Percentiles rank a stretch among this genome's conserved stretches.
Evolutionary conservation across 345 rosid genomes (phyloP).

Genomic region (Dipteronia dyeriana): DNA sequence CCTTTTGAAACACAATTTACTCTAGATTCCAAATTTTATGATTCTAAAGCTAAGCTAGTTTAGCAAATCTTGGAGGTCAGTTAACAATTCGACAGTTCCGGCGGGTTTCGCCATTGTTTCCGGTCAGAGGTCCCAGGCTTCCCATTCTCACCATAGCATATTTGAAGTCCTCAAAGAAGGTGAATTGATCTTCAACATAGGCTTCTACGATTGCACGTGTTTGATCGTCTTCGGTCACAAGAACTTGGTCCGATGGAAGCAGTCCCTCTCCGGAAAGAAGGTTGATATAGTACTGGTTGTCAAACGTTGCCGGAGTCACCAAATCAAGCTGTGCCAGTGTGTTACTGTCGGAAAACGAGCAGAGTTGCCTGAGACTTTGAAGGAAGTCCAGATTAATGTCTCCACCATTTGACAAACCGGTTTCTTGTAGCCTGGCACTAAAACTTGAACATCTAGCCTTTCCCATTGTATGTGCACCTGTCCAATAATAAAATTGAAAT

Average conservation of each 20-base stretch:
- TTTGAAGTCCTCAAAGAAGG: constrained; percentile 69
- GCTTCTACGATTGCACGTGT: constrained; percentile 53
- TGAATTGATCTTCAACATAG: constrained; percentile 47
- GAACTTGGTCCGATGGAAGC: constrained; percentile 78
- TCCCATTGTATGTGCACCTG: constrained; percentile 85
- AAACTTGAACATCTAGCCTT: constrained; percentile 79
- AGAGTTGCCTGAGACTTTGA: constrained; percentile 60
- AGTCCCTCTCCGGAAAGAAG: constrained; percentile 76
- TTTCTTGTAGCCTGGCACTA: constrained; percentile 49
- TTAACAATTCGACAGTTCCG: constrained; percentile 52
- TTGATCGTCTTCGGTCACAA: constrained; percentile 45
- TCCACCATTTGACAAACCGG: constrained; percentile 32
- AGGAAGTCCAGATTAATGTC: constrained; percentile 58
- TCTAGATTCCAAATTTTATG: too few species aligned
- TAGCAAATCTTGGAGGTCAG: constrained; percentile 14
- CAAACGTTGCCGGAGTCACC: constrained; percentile 73
- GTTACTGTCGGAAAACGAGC: constrained; percentile 36
- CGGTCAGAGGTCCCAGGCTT: constrained; percentile 34
- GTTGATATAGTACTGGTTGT: constrained; percentile 78
- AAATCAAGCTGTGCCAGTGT: constrained; percentile 63
- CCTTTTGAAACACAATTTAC: too few species aligned
- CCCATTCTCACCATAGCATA: constrained; percentile 73
- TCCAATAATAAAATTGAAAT: not conserved
- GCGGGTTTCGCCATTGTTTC: constrained; percentile 42
- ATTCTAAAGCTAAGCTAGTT: not conserved